These are phyloP conservation scores for Linum lewisii DNA, from an alignment of 345 rosid species.

Conservation along the genomic window DNA sequence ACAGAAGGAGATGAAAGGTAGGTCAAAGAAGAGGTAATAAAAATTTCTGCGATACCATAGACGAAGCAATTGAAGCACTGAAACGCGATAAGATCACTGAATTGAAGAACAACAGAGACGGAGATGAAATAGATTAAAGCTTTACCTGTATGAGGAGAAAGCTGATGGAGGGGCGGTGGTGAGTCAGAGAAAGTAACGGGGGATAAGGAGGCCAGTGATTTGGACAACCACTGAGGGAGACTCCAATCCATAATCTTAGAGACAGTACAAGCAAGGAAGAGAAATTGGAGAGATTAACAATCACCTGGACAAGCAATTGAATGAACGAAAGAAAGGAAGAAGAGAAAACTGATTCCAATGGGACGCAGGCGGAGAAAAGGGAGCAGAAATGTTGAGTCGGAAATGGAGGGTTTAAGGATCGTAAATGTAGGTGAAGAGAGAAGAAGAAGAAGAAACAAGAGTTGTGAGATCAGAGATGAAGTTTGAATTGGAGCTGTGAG, in stretches of 20 bases:
- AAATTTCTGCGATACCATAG: no score
- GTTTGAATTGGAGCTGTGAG: no score
- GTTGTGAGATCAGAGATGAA: no score
- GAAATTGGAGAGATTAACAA: no score
- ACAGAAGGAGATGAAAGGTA: constrained; percentile 11
- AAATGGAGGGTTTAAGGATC: no score
- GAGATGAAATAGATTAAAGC: background rate
- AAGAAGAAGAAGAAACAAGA: no score
- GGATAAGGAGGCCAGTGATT: constrained; percentile 45
- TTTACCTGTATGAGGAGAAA: constrained; percentile 38
- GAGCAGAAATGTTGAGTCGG: no score
- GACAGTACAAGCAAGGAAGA: no score
- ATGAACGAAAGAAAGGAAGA: no score
- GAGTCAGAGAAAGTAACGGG: constrained; percentile 31
- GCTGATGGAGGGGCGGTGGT: constrained; percentile 21
- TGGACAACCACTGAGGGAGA: constrained; percentile 42
- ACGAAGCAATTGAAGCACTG: background rate
- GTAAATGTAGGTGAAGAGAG: no score
- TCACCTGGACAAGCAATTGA: constrained; percentile 2
- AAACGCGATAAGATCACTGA: background rate
- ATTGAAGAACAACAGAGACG: background rate
- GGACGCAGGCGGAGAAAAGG: no score
- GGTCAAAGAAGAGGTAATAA: background rate
- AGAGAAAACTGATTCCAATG: no score
- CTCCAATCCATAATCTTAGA: constrained; percentile 78